These are phyloP conservation scores for Aspergillus pseudoglaucus DNA, from an alignment of 2,329 filamentous ascomycete genomes.

Conservation along the genomic window DNA sequence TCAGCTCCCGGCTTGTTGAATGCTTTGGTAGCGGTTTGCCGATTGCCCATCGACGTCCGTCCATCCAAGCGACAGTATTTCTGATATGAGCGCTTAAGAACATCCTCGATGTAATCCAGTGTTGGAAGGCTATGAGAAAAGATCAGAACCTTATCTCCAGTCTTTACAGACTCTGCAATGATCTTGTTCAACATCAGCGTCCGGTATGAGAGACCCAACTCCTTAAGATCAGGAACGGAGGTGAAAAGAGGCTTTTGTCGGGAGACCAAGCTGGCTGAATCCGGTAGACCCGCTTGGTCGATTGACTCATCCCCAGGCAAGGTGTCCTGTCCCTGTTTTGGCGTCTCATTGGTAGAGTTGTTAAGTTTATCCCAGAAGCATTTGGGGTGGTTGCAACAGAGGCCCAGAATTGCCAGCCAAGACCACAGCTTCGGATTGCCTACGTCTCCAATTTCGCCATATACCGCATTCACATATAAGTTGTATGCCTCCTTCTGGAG, in stretches of 20 bases:
- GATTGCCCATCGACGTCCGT: slow-evolving; percentile 46
- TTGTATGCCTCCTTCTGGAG: slow-evolving; percentile 61
- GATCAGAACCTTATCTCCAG: slow-evolving; percentile 68
- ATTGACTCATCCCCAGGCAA: slow-evolving; percentile 23
- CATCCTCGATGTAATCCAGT: slow-evolving; percentile 59
- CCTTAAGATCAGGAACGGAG: slow-evolving; percentile 29
- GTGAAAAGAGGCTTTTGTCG: slow-evolving; percentile 25
- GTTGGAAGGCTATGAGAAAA: slow-evolving; percentile 70
- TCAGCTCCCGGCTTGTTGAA: slow-evolving; percentile 58
- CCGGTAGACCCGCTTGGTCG: slow-evolving; percentile 32
- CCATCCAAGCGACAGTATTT: slow-evolving; percentile 62
- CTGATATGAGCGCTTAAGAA: slow-evolving; percentile 48
- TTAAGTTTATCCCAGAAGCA: slow-evolving; percentile 47
- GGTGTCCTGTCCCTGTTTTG: slow-evolving; percentile 10
- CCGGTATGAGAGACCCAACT: slow-evolving; percentile 59
- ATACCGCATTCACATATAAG: slow-evolving; percentile 42
- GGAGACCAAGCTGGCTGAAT: slow-evolving; percentile 25
- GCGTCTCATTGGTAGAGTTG: slow-evolving; percentile 25
- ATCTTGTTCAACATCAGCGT: slow-evolving; percentile 62
- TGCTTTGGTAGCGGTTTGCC: slow-evolving; percentile 58
- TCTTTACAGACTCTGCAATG: slow-evolving; percentile 54
- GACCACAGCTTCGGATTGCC: slow-evolving; percentile 44
- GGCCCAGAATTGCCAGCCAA: slow-evolving; percentile 48
- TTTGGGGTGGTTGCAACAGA: slow-evolving; percentile 55
- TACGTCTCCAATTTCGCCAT: slow-evolving; percentile 25